phyloP scores from a whole-genome alignment of 2,329 filamentous ascomycete species.

The Dactylella cylindrospora region DNA sequence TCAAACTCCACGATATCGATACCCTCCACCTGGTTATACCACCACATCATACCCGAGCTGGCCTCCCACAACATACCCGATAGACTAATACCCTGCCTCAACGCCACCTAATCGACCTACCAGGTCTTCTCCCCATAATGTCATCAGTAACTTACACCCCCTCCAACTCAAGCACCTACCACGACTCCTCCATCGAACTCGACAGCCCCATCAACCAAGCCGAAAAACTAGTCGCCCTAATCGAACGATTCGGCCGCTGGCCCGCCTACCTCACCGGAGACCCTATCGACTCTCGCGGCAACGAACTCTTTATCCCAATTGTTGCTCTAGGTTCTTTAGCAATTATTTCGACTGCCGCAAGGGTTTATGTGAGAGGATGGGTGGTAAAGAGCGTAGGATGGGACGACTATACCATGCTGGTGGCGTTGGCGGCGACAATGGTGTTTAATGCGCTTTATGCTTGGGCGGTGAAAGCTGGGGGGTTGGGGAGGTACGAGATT shows the following conservation, averaged over 20 bases:
- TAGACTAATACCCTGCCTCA: background rate
- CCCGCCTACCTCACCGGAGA: constrained; percentile 3
- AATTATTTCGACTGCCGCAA: background rate
- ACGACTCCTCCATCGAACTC: background rate
- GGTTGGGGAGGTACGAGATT: constrained; percentile 7
- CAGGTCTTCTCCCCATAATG: background rate
- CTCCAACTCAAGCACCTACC: background rate
- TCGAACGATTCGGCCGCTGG: constrained; percentile 3
- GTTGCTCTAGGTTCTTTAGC: background rate
- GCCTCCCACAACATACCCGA: background rate
- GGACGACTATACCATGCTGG: constrained; percentile 4
- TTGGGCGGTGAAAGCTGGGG: constrained; percentile 8
- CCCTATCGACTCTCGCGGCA: constrained; percentile 1
- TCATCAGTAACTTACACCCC: background rate
- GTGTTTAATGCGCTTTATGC: constrained; percentile 5
- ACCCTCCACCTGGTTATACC: no score
- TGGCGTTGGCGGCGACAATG: background rate
- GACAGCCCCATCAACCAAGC: background rate
- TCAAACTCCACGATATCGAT: no score
- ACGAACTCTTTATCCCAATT: constrained; percentile 8
- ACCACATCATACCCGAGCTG: no score
- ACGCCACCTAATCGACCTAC: background rate
- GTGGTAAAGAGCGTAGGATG: constrained; percentile 6
- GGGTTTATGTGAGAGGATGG: background rate
- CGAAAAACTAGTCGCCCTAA: constrained; percentile 1